These are phyloP conservation scores for Paecilomyces formosus DNA, from an alignment of 2,329 filamentous ascomycete genomes.

Conservation along the genomic window DNA sequence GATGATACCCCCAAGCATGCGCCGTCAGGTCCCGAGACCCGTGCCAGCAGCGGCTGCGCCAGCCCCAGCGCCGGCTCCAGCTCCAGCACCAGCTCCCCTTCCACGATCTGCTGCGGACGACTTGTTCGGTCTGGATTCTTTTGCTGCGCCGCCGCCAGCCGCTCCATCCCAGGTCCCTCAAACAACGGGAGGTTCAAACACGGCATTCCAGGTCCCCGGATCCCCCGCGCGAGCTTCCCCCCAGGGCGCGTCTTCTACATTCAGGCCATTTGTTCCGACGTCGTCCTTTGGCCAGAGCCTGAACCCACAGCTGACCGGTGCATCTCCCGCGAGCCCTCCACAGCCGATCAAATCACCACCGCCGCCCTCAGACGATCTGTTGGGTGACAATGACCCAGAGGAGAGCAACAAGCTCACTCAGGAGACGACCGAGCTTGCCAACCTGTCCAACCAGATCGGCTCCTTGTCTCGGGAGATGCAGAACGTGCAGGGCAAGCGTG, in stretches of 20 bases:
- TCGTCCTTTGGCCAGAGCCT: slow-evolving; percentile 86
- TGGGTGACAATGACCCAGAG: slow-evolving; percentile 86
- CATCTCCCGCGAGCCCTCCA: slow-evolving; percentile 30
- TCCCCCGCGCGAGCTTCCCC: slow-evolving; percentile 35
- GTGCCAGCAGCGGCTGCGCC: slow-evolving; percentile 30
- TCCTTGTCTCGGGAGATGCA: slow-evolving; percentile 91
- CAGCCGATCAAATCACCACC: slow-evolving; percentile 33
- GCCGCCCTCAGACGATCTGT: slow-evolving; percentile 66
- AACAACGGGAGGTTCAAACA: slow-evolving; percentile 64
- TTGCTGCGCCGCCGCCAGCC: slow-evolving; percentile 44
- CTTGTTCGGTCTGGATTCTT: slow-evolving; percentile 82
- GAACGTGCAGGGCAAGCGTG: slow-evolving; percentile 77
- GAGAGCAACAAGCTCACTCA: slow-evolving; percentile 79
- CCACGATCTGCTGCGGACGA: slow-evolving; percentile 85
- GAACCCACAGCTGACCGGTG: slow-evolving; percentile 68
- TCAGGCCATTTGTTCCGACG: slow-evolving; percentile 87
- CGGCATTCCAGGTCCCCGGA: slow-evolving; percentile 49
- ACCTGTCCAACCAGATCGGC: slow-evolving; percentile 91
- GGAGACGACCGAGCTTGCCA: slow-evolving; percentile 87
- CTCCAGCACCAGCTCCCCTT: slow-evolving; percentile 39
- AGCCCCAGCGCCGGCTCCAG: slow-evolving; percentile 35
- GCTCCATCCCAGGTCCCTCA: slow-evolving; percentile 55
- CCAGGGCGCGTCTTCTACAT: slow-evolving; percentile 44
- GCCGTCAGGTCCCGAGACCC: slow-evolving; percentile 39
- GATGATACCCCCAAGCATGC: slow-evolving; percentile 79